phyloP scores from a whole-genome alignment of 495 filamentous ascomycete species.

The Tuber magnatum region DNA sequence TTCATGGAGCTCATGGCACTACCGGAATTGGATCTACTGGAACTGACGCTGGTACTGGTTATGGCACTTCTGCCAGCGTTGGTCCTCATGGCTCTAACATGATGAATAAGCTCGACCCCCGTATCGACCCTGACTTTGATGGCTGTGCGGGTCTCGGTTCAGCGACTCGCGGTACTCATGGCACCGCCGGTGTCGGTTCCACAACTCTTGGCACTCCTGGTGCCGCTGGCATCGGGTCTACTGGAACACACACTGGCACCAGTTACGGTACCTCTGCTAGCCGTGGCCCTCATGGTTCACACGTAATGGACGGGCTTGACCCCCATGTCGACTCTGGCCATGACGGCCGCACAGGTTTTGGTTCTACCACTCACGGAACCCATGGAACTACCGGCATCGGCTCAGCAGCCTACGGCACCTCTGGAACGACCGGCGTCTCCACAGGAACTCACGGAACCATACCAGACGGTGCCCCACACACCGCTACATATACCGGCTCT shows the following conservation, averaged over 20 bases:
- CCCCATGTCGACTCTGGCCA: slow-evolving; percentile 41
- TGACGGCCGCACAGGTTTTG: slow-evolving; percentile 37
- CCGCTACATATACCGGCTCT: slow-evolving; percentile 23
- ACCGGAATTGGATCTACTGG: slow-evolving; percentile 13
- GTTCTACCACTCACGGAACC: slow-evolving; percentile 38
- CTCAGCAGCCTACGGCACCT: slow-evolving; percentile 12
- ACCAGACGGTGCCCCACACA: slow-evolving; percentile 37
- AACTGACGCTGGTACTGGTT: no score
- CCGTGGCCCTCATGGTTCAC: slow-evolving; percentile 40
- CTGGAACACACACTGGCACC: slow-evolving; percentile 27
- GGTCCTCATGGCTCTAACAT: no score
- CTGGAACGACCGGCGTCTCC: slow-evolving; percentile 23
- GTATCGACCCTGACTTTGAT: slow-evolving; percentile 28
- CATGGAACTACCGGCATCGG: slow-evolving; percentile 17
- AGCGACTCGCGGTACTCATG: slow-evolving; percentile 39
- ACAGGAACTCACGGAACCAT: not conserved
- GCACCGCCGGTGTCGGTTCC: no score
- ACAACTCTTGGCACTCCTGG: slow-evolving; percentile 13
- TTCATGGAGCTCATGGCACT: slow-evolving; percentile 17
- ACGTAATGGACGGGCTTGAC: slow-evolving; percentile 50
- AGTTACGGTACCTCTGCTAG: slow-evolving; percentile 41
- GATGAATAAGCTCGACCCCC: no score
- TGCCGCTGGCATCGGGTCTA: not conserved
- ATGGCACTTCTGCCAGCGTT: no score
- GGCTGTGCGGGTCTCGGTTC: slow-evolving; percentile 19